These are phyloP conservation scores for Paradendryphiella salina DNA, from an alignment of 2,329 filamentous ascomycete species.

Conservation along the genomic window DNA sequence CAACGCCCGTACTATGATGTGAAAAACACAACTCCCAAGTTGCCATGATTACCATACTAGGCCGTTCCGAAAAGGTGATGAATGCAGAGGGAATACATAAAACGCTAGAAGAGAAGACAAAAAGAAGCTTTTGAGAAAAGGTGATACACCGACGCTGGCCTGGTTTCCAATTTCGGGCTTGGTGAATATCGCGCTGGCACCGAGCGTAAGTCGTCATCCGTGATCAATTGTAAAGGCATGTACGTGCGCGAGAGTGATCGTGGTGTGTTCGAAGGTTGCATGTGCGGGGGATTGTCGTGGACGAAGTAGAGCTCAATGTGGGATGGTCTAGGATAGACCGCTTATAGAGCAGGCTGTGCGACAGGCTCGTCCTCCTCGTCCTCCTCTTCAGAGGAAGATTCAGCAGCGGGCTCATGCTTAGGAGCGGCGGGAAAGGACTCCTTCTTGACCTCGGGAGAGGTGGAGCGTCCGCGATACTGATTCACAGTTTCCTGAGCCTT, in stretches of 20 bases:
- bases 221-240: constrained; percentile 28
- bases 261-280: constrained; percentile 1
- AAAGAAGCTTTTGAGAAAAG: constrained; percentile 34
- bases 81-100: constrained; percentile 23
- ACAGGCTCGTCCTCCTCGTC: constrained; percentile 15
- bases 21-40: constrained; percentile 23
- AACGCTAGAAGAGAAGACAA: constrained; percentile 29
- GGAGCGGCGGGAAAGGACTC: constrained; percentile 24
- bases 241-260: constrained; percentile 11
- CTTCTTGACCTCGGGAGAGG: constrained; percentile 40
- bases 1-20: constrained; percentile 18
- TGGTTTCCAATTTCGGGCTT: constrained; percentile 36
- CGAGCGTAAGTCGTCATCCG: constrained; percentile 28
- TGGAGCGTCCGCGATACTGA: constrained; percentile 45
- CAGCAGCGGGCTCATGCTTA: constrained; percentile 17
- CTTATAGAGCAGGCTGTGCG: constrained; percentile 37
- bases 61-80: constrained; percentile 8
- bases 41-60: constrained; percentile 17
- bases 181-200: constrained; percentile 24
- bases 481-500: constrained; percentile 60
- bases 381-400: constrained; percentile 13
- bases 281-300: background rate
- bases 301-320: background rate
- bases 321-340: background rate
- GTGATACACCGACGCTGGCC: constrained; percentile 27